A percentile compares a stretch with the other conserved stretches of the same genome.
Evolutionary conservation across 768 basidiomycete species (phyloP).

Genomic region (Cystobasidium onofrii): DNA sequence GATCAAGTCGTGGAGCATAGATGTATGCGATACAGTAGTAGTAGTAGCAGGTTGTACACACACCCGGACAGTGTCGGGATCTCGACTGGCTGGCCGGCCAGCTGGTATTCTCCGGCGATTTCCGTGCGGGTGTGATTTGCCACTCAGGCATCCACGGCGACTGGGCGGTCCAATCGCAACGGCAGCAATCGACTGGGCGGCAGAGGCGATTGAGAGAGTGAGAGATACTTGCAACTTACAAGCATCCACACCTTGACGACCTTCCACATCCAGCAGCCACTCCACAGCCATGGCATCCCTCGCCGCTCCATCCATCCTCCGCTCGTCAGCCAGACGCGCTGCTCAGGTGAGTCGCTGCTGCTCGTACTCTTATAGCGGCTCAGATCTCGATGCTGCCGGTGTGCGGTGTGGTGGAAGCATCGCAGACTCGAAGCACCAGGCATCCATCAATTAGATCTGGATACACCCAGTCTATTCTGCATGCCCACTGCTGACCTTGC

Average conservation of each 20-base stretch:
- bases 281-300: constrained; percentile 3
- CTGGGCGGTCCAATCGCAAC: neutral
- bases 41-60: too few species aligned
- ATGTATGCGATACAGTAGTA: too few species aligned
- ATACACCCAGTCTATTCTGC: too few species aligned
- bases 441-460: too few species aligned
- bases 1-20: too few species aligned
- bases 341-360: constrained; percentile 6
- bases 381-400: neutral
- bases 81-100: neutral
- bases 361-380: neutral
- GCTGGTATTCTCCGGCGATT: neutral
- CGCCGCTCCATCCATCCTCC: neutral
- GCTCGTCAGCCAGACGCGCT: constrained; percentile 1
- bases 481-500: neutral
- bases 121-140: neutral
- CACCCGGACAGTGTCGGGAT: neutral
- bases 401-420: too few species aligned
- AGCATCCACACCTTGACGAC: neutral
- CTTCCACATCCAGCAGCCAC: neutral
- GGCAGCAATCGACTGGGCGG: too few species aligned
- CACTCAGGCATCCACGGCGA: neutral
- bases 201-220: too few species aligned
- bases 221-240: too few species aligned
- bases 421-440: too few species aligned